These are phyloP conservation scores for Aspergillus mulundensis DNA, from an alignment of 495 filamentous ascomycete genomes.

Conservation along the genomic window DNA sequence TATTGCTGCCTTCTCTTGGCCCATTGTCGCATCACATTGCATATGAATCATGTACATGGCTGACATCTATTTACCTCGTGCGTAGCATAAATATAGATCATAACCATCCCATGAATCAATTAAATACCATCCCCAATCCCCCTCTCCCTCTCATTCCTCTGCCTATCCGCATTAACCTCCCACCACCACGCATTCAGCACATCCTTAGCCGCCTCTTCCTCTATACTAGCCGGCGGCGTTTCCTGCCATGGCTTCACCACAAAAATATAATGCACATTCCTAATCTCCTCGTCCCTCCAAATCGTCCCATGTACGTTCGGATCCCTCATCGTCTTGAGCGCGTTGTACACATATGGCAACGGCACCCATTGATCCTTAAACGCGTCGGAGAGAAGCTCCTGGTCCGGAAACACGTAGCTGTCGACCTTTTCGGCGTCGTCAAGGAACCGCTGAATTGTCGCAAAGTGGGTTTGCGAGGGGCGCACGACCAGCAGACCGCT, in stretches of 20 bases:
- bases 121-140: slow-evolving; percentile 25
- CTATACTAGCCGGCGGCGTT: slow-evolving; percentile 19
- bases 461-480: slow-evolving; percentile 53
- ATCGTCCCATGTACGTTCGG: slow-evolving; percentile 63
- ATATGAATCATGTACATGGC: slow-evolving; percentile 9
- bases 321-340: slow-evolving; percentile 72
- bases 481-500: slow-evolving; percentile 71
- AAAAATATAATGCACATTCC: slow-evolving; percentile 80
- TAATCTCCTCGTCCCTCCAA: slow-evolving; percentile 72
- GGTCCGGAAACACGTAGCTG: slow-evolving; percentile 71
- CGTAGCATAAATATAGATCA: not conserved
- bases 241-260: slow-evolving; percentile 80
- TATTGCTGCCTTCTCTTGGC: slow-evolving; percentile 1
- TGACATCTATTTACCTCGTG: not conserved
- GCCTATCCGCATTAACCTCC: slow-evolving; percentile 50
- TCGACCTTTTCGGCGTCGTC: slow-evolving; percentile 34
- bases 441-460: slow-evolving; percentile 44
- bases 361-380: slow-evolving; percentile 67
- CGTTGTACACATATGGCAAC: slow-evolving; percentile 78
- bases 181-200: slow-evolving; percentile 63
- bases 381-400: slow-evolving; percentile 63
- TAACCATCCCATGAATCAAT: not conserved
- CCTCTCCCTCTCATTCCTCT: slow-evolving; percentile 41
- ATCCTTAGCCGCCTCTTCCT: slow-evolving; percentile 16
- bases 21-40: not conserved